Base-by-base conservation (phyloP, 2,329 filamentous ascomycete genomes). In the Alternaria sp. region DNA sequence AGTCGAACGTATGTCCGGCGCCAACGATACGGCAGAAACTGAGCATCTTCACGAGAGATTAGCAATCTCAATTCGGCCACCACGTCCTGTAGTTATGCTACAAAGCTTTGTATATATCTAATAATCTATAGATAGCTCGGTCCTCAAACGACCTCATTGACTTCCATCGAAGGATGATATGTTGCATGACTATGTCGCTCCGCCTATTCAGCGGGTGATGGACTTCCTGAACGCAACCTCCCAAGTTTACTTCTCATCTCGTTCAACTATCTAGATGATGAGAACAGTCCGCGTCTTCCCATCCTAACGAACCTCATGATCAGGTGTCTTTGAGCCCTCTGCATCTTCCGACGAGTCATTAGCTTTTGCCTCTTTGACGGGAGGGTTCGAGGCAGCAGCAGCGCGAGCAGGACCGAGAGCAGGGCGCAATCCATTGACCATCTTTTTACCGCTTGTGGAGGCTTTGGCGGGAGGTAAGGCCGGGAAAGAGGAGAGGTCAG, bases 251-350 rank as follows among this genome's bases (percentile, higher is more conserved):
- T 41, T 5, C 37, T 41, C 33, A n/a, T 6, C 8, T 0, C 33
- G 5, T 6, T n/a, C 33, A n/a, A 15, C 33, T 10, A 41, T 18
- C 26, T 66, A 70, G 43, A 71, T 41, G 14, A 51, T 15, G 8
- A 71, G 58, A 5, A 65, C 66, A 20, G 62, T 64, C 2, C 68
- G 59, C 8, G 69, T 72, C 23, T 60, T 43, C 57, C 73, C 63
- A 5, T 68, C 65, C 18, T 20, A 25, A 6, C 61, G 44, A 20
- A 68, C 67, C 55, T 69, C 64, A 14, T 61, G 57, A 41, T 67
- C 66, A 43, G 67, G 71, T 10, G 70, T 71, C 14, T 28, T 51
- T 3, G 70, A 26, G 5, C 65, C 67, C 33, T 69, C 66, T 10
- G 66, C 70, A 41, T 68, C 69, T 9, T 54, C 21, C 6, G 14